Evolutionary conservation across 805 yeast genomes (phyloP).

Genomic region (Wickerhamomyces subpelliculosus): DNA sequence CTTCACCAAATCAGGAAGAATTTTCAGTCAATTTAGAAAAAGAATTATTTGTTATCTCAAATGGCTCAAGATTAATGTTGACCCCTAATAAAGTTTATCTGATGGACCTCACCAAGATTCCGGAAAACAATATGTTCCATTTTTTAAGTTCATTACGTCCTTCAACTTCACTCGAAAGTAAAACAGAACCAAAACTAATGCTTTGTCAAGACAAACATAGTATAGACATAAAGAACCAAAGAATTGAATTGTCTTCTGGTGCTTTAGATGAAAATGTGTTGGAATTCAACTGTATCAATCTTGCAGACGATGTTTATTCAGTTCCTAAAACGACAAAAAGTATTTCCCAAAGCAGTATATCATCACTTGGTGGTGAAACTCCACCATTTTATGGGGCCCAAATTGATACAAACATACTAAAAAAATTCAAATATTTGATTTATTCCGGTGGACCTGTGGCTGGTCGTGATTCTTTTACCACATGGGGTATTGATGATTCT

Average conservation of each 20-base stretch:
- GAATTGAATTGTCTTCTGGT: not conserved
- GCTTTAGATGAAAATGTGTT: not conserved
- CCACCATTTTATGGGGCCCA: slow-evolving; percentile 44
- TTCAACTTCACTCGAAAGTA: not conserved
- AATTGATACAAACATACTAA: slow-evolving; percentile 30
- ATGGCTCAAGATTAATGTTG: slow-evolving; percentile 14
- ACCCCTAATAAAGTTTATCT: slow-evolving; percentile 4
- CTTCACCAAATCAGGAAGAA: not conserved
- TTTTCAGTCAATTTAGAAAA: not conserved
- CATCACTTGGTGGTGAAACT: slow-evolving; percentile 45
- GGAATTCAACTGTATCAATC: slow-evolving; percentile 41
- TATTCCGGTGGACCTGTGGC: too few species aligned
- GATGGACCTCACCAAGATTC: not conserved
- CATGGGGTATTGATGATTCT: not conserved
- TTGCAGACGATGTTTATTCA: slow-evolving; percentile 26
- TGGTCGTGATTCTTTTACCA: slow-evolving; percentile 4
- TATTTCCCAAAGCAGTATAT: slow-evolving; percentile 38
- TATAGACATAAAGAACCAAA: slow-evolving; percentile 1
- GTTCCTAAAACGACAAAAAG: slow-evolving; percentile 46
- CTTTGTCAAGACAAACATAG: too few species aligned
- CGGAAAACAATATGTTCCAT: not conserved
- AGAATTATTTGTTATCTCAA: not conserved
- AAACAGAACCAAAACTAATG: too few species aligned
- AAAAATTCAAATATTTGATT: too few species aligned
- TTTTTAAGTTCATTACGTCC: not conserved